Evolutionary conservation across 768 basidiomycete species (phyloP).

Genomic region (Xerocomus brunneocitrinus): DNA sequence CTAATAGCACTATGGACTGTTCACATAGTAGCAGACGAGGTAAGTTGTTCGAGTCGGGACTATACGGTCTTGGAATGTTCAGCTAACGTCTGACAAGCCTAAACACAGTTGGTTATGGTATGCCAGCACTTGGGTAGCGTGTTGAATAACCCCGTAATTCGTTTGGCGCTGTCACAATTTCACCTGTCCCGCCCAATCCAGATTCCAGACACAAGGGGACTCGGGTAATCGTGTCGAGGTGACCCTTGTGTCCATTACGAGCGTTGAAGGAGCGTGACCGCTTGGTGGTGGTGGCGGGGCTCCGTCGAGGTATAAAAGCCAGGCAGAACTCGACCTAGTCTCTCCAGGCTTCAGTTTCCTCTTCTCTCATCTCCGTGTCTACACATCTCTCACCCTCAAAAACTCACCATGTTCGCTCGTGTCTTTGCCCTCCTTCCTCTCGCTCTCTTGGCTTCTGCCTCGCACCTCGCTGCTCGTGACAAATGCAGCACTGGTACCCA

Average conservation of each 20-base stretch:
- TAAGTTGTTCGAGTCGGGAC: too few relatives aligned
- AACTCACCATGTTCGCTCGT: conserved; percentile 12
- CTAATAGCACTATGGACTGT: too few relatives aligned
- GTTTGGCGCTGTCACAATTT: not conserved
- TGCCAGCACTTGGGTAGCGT: not conserved
- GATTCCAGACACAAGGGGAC: not conserved
- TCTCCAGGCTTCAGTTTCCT: not conserved
- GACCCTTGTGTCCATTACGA: too few relatives aligned
- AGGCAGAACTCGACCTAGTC: not conserved
- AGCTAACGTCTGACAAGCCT: not conserved
- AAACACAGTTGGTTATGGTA: not conserved
- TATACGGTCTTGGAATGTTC: too few relatives aligned
- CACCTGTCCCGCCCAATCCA: not conserved
- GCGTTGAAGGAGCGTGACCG: too few relatives aligned
- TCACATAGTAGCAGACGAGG: too few relatives aligned
- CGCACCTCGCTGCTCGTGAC: not conserved
- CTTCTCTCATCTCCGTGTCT: not conserved
- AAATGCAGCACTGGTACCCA: not conserved
- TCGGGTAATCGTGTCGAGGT: not conserved
- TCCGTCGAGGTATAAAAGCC: not conserved
- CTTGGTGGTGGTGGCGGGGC: not conserved
- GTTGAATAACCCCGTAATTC: not conserved
- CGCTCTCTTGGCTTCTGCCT: conserved; percentile 11
- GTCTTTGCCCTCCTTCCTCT: conserved; percentile 13
- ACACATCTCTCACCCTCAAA: not conserved